phyloP scores from a whole-genome alignment of 345 rosid species.

The Ricinus communis region DNA sequence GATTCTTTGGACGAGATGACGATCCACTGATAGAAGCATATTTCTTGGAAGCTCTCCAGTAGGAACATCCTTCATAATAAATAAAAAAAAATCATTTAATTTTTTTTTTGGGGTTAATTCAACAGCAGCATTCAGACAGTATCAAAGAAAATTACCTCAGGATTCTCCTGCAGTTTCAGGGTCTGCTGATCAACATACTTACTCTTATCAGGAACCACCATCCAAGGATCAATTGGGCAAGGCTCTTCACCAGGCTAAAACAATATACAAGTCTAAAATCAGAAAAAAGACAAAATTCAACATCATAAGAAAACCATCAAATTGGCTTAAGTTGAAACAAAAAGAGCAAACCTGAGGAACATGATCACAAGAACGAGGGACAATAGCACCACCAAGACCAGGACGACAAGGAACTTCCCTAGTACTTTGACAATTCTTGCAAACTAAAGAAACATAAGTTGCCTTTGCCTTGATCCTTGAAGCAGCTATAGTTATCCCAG shows the following conservation, averaged over 20 bases:
- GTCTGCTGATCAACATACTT: conserved; percentile 97
- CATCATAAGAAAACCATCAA: not conserved
- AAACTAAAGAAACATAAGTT: conserved; percentile 75
- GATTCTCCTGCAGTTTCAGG: conserved; percentile 91
- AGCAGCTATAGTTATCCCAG: conserved; percentile 94
- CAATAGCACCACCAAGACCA: conserved; percentile 96
- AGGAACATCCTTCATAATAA: conserved; percentile 74
- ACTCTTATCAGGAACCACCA: conserved; percentile 92
- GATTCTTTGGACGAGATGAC: conserved; percentile 81
- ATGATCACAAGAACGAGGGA: conserved; percentile 93
- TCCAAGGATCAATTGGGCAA: conserved; percentile 96
- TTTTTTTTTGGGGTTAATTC: no score
- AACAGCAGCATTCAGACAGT: not conserved
- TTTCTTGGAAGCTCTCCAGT: conserved; percentile 99
- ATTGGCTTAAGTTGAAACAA: not conserved
- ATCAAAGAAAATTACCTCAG: conserved; percentile 57
- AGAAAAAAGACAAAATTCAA: not conserved
- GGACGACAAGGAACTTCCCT: conserved; percentile 82
- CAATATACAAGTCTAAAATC: not conserved
- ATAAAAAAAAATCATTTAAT: not conserved
- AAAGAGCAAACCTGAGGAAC: conserved; percentile 66
- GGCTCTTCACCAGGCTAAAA: conserved; percentile 88
- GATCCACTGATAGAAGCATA: conserved; percentile 89
- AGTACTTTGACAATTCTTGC: conserved; percentile 79
- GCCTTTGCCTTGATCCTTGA: conserved; percentile 96